phyloP scores from a whole-genome alignment of 148 eudicot genomes.

The Cornus florida region DNA sequence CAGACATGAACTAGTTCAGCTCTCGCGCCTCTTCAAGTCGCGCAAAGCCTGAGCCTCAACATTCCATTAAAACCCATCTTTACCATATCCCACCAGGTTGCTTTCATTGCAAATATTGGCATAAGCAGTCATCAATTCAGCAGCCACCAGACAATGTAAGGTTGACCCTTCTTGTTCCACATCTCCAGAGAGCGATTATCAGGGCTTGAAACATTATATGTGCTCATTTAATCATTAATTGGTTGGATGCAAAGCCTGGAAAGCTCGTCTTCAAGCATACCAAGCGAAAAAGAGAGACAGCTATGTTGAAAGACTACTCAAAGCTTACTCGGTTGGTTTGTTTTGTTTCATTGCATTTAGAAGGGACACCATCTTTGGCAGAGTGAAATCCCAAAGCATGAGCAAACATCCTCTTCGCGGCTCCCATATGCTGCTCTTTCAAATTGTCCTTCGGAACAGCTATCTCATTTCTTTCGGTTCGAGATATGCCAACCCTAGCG shows the following conservation, averaged over 20 bases:
- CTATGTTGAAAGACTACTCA: neutral
- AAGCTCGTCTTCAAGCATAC: slow-evolving; percentile 2
- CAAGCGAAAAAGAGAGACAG: neutral
- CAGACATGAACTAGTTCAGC: neutral
- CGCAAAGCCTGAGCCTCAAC: neutral
- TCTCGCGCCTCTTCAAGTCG: neutral
- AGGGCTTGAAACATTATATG: neutral
- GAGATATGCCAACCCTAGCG: slow-evolving; percentile 16
- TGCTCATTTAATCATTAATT: neutral
- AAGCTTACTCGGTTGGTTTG: neutral
- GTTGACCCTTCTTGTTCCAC: neutral
- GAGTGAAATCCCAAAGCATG: slow-evolving; percentile 67
- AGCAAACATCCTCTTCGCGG: slow-evolving; percentile 95
- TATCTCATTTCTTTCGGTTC: slow-evolving; percentile 29
- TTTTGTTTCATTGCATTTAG: slow-evolving; percentile 30
- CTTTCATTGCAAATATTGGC: too few relatives aligned
- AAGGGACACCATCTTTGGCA: slow-evolving; percentile 25
- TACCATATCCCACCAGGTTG: neutral
- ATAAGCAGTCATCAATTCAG: neutral
- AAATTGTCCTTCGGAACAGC: slow-evolving; percentile 27
- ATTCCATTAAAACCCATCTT: neutral
- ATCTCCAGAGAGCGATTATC: neutral
- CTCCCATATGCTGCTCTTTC: slow-evolving; percentile 74
- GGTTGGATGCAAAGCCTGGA: neutral
- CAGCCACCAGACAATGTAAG: neutral